Evolutionary conservation across 768 basidiomycete species (phyloP).

Genomic region (Dentipellis fragilis): DNA sequence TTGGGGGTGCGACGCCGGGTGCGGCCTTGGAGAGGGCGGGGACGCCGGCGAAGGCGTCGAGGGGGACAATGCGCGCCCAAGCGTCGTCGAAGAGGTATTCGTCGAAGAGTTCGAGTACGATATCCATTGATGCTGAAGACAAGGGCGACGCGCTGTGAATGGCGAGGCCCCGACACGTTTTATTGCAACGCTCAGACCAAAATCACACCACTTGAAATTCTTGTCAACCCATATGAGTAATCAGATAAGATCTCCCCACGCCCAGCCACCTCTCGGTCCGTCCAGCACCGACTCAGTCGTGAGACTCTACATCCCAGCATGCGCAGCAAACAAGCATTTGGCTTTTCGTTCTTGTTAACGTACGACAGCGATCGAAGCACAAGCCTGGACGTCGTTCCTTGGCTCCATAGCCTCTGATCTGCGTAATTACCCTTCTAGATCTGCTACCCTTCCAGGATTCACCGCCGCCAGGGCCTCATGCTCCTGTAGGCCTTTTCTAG

Average conservation of each 20-base stretch:
- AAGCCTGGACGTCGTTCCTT: too few relatives aligned
- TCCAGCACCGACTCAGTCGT: too few relatives aligned
- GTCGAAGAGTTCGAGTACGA: constrained; percentile 66
- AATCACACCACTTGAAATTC: background rate
- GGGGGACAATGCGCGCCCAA: constrained; percentile 70
- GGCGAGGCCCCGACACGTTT: background rate
- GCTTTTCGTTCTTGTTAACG: too few relatives aligned
- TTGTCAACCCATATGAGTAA: background rate
- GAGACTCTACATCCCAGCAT: too few relatives aligned
- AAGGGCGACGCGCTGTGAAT: background rate
- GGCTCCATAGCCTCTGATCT: too few relatives aligned
- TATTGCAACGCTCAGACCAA: background rate
- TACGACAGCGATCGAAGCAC: too few relatives aligned
- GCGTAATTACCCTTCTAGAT: too few relatives aligned
- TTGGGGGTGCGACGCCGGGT: constrained; percentile 15
- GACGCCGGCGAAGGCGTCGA: constrained; percentile 20
- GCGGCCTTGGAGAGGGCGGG: constrained; percentile 11
- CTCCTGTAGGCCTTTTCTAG: too few relatives aligned
- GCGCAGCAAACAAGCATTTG: too few relatives aligned
- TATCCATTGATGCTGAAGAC: constrained; percentile 51
- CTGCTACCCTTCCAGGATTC: too few relatives aligned
- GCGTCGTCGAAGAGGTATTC: constrained; percentile 63
- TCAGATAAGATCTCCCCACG: background rate
- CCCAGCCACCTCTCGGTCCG: too few relatives aligned
- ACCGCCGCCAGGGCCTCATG: too few relatives aligned